Evolutionary conservation across 1,139 yeast species (phyloP).

Genomic region (Suhomyces bribrorum): DNA sequence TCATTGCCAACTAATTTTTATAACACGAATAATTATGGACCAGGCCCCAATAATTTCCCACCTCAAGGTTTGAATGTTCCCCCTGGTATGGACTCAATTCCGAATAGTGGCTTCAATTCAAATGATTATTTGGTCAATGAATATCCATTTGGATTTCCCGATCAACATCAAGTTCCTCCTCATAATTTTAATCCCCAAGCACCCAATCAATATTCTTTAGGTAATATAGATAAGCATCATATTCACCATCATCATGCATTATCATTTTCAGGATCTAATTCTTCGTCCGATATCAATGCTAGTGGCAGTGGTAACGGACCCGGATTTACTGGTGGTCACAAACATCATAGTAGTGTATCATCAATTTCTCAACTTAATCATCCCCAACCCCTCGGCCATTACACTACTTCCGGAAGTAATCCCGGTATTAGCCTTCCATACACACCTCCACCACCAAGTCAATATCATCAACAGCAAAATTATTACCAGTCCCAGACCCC

Average conservation of each 20-base stretch:
- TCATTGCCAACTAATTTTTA: conserved; percentile 14
- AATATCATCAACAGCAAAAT: conserved; percentile 4
- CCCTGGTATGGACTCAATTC: conserved; percentile 1
- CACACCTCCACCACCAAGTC: conserved; percentile 8
- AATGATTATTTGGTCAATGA: conserved; percentile 17
- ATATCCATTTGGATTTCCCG: conserved; percentile 18
- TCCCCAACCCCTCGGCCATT: conserved; percentile 12
- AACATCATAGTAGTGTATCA: conserved; percentile 13
- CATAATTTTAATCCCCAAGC: conserved; percentile 4
- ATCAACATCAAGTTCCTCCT: conserved; percentile 3
- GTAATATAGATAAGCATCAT: conserved; percentile 5
- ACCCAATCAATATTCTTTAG: conserved; percentile 6
- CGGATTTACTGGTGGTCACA: conserved; percentile 4
- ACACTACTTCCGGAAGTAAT: conserved; percentile 9
- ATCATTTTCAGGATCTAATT: conserved; percentile 6
- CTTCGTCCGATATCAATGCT: conserved; percentile 5
- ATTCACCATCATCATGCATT: conserved; percentile 9
- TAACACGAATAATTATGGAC: conserved; percentile 1
- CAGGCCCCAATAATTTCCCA: conserved; percentile 1
- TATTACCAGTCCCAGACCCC: conserved; percentile 3
- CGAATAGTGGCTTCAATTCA: conserved; percentile 4
- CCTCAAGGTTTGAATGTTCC: conserved; percentile 3
- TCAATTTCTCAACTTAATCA: conserved; percentile 12
- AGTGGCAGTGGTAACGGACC: conserved; percentile 8
- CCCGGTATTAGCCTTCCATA: conserved; percentile 1